These are phyloP conservation scores for Candida glucosophila DNA, from an alignment of 1,139 yeast species.

Conservation along the genomic window DNA sequence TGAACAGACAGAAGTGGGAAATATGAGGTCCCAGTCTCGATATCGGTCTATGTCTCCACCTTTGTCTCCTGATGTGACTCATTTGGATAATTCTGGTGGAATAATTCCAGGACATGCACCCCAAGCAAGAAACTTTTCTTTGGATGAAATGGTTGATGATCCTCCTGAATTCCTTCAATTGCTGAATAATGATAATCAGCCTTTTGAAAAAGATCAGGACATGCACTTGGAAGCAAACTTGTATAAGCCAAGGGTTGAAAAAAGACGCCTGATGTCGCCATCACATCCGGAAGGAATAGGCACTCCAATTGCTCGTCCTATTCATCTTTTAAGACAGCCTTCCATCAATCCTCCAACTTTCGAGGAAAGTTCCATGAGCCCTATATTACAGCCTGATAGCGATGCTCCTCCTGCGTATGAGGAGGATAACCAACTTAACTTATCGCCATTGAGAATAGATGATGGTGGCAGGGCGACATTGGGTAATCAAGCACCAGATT, in stretches of 20 bases:
- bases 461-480: slow-evolving; percentile 5
- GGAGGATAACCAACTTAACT: slow-evolving; percentile 18
- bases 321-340: slow-evolving; percentile 27
- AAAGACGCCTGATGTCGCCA: slow-evolving; percentile 39
- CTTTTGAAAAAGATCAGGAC: slow-evolving; percentile 31
- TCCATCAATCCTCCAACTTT: slow-evolving; percentile 37
- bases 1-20: slow-evolving; percentile 13
- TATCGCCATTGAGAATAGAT: slow-evolving; percentile 25
- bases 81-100: neutral
- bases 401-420: slow-evolving; percentile 37
- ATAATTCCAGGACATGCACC: neutral
- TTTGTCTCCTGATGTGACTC: slow-evolving; percentile 43
- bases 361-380: slow-evolving; percentile 19
- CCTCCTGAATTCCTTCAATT: slow-evolving; percentile 22
- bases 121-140: slow-evolving; percentile 5
- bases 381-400: slow-evolving; percentile 16
- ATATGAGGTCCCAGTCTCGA: too few species aligned
- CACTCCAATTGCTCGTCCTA: slow-evolving; percentile 27
- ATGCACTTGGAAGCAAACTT: slow-evolving; percentile 52
- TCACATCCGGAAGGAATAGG: slow-evolving; percentile 34
- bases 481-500: too few species aligned
- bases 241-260: slow-evolving; percentile 45
- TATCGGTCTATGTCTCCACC: slow-evolving; percentile 25
- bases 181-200: slow-evolving; percentile 23
- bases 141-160: slow-evolving; percentile 6